Percentiles rank a stretch among this genome's conserved stretches.
Conservation (phyloP, 2,329 filamentous ascomycete species). For the Fusarium nelsonii region DNA sequence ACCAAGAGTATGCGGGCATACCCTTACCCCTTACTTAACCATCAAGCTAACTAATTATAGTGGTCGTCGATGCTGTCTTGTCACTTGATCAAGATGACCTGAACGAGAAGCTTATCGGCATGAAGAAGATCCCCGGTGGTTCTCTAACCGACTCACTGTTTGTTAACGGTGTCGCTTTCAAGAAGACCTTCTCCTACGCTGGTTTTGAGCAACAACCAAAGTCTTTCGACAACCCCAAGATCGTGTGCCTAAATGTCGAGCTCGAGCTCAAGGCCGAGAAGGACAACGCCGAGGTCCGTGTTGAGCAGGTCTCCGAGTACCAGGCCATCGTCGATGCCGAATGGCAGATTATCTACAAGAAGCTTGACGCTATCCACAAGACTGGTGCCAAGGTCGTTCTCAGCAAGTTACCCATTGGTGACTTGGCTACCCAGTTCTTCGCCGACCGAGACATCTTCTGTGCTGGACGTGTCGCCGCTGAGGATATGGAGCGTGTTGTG, state of each 20-base stretch:
- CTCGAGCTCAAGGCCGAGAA: slow-evolving; percentile 98
- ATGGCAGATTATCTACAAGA: slow-evolving; percentile 99
- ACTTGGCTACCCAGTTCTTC: slow-evolving; percentile 97
- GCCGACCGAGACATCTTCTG: slow-evolving; percentile 99
- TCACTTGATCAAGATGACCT: slow-evolving; percentile 96
- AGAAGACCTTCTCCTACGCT: slow-evolving; percentile 99
- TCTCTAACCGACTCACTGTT: slow-evolving; percentile 96
- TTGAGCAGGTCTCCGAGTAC: slow-evolving; percentile 98
- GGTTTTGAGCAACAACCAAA: slow-evolving; percentile 99
- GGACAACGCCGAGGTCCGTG: slow-evolving; percentile 97
- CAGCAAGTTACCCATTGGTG: slow-evolving; percentile 96
- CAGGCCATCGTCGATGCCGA: slow-evolving; percentile 99
- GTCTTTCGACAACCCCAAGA: slow-evolving; percentile 92
- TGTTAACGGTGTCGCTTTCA: slow-evolving; percentile 98
- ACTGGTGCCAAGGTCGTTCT: slow-evolving; percentile 98
- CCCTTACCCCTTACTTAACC: neutral
- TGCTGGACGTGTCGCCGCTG: slow-evolving; percentile 88
- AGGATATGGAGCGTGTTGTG: slow-evolving; percentile 96
- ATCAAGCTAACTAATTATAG: slow-evolving; percentile 61
- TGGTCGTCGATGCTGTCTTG: slow-evolving; percentile 97
- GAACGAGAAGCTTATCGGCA: slow-evolving; percentile 96
- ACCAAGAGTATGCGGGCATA: slow-evolving; percentile 80
- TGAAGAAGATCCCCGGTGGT: slow-evolving; percentile 98
- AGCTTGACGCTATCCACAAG: slow-evolving; percentile 93
- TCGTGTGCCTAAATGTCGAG: slow-evolving; percentile 97